Conservation (phyloP, 2,329 filamentous ascomycete species). For the Ilyonectria mors-panacis region DNA sequence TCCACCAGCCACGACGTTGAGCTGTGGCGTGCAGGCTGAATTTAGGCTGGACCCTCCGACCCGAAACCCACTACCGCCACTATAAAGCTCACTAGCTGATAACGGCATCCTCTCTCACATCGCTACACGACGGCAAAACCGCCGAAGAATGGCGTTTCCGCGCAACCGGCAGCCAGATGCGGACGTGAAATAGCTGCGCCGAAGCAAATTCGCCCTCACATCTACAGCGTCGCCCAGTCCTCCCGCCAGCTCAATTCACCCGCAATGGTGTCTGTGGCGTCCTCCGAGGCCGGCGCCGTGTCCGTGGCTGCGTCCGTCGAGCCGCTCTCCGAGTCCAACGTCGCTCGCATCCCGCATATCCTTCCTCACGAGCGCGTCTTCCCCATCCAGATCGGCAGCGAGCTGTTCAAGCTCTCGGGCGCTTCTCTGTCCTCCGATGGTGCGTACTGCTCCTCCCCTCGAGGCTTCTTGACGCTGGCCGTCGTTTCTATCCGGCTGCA, state of each 20-base stretch:
- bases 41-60: slow-evolving; percentile 12
- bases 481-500: background rate
- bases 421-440: slow-evolving; percentile 82
- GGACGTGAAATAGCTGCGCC: slow-evolving; percentile 9
- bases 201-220: background rate
- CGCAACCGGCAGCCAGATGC: slow-evolving; percentile 24
- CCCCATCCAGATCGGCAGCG: slow-evolving; percentile 80
- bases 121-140: slow-evolving; percentile 1
- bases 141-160: slow-evolving; percentile 37
- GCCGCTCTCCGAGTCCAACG: slow-evolving; percentile 50
- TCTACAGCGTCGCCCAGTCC: background rate
- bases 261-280: slow-evolving; percentile 49
- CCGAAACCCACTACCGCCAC: slow-evolving; percentile 6
- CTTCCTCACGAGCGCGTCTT: slow-evolving; percentile 82
- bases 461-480: background rate
- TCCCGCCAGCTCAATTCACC: background rate
- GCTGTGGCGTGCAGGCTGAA: background rate
- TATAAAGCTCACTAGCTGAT: slow-evolving; percentile 1
- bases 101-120: slow-evolving; percentile 7
- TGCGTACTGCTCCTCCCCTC: slow-evolving; percentile 56
- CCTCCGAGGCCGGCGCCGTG: slow-evolving; percentile 44
- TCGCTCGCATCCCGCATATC: slow-evolving; percentile 68
- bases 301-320: slow-evolving; percentile 34
- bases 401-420: slow-evolving; percentile 81
- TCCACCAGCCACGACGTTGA: background rate